Conservation (phyloP, 2,329 filamentous ascomycete species). For the Ambrosiella cleistominuta region DNA sequence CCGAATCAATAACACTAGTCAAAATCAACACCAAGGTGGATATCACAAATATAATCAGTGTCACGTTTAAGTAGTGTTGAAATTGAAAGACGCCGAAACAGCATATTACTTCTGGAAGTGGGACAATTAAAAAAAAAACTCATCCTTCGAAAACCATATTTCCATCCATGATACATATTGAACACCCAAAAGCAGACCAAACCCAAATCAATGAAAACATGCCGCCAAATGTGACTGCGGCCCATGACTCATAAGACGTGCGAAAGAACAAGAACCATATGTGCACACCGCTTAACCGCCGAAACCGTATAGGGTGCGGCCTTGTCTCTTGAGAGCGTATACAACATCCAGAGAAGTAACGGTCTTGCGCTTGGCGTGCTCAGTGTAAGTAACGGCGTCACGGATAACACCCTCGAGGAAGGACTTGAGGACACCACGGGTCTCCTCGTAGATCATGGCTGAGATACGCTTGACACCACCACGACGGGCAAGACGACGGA, state of each 20-base stretch:
- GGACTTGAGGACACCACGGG: conserved; percentile 59
- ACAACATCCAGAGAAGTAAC: conserved; percentile 54
- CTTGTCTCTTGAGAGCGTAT: conserved; percentile 51
- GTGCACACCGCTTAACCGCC: conserved; percentile 46
- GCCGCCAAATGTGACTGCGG: conserved; percentile 7
- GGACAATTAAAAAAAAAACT: conserved; percentile 11
- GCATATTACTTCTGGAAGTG: conserved; percentile 12
- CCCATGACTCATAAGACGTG: conserved; percentile 15
- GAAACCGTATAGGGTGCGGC: conserved; percentile 72
- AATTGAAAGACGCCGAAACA: conserved; percentile 11
- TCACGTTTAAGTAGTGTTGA: neutral
- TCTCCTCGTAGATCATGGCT: conserved; percentile 76
- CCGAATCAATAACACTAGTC: neutral
- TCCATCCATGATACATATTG: conserved; percentile 24
- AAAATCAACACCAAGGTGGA: neutral
- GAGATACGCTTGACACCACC: conserved; percentile 99
- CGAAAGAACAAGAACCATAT: conserved; percentile 13
- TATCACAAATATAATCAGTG: neutral
- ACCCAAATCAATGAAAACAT: conserved; percentile 17
- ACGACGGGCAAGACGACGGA: conserved; percentile 95
- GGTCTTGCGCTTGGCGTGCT: conserved; percentile 69
- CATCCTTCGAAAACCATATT: conserved; percentile 20
- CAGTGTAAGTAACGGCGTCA: conserved; percentile 61
- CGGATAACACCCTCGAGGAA: conserved; percentile 64
- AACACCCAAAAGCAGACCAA: conserved; percentile 27